A percentile compares a stretch with the other conserved stretches of the same genome.
These are phyloP conservation scores for Aureobasidium vineae DNA, from an alignment of 2,329 filamentous ascomycete genomes.

Conservation along the genomic window DNA sequence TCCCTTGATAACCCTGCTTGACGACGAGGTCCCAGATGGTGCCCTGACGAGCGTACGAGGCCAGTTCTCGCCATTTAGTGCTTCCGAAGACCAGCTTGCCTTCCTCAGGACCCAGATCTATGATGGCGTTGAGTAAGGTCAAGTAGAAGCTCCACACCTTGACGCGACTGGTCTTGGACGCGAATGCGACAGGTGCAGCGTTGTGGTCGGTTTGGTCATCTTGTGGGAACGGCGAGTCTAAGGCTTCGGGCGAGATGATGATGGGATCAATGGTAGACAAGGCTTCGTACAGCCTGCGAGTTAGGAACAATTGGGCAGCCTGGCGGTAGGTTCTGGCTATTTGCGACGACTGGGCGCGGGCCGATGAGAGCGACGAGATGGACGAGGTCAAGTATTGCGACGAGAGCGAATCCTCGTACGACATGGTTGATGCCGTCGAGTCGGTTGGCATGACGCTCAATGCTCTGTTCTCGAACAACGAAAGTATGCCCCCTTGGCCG, in stretches of 20 bases:
- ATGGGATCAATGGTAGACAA: conserved; percentile 81
- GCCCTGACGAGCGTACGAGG: conserved; percentile 81
- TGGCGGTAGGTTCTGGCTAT: conserved; percentile 93
- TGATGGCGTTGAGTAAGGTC: conserved; percentile 84
- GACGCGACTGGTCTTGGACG: conserved; percentile 77
- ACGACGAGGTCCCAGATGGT: conserved; percentile 94
- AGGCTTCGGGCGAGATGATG: conserved; percentile 64
- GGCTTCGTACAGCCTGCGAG: conserved; percentile 86
- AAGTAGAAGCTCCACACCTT: conserved; percentile 98
- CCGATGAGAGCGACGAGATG: conserved; percentile 66
- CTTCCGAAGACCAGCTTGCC: conserved; percentile 85
- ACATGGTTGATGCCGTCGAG: conserved; percentile 37
- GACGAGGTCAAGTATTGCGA: conserved; percentile 64
- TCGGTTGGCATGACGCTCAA: conserved; percentile 35
- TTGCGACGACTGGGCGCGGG: conserved; percentile 65
- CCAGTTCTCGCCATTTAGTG: conserved; percentile 78
- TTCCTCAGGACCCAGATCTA: conserved; percentile 85
- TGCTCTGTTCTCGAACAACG: neutral
- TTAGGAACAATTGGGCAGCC: conserved; percentile 90
- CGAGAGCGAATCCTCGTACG: conserved; percentile 51
- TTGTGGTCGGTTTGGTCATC: neutral
- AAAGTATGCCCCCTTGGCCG: conserved; percentile 1
- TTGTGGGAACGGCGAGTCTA: conserved; percentile 32
- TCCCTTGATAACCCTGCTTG: conserved; percentile 78
- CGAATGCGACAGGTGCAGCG: conserved; percentile 69